Percentiles rank a stretch among this genome's conserved stretches.
phyloP scores from a whole-genome alignment of 1,139 yeast genomes.

The Barnettozyma hawaiiensis region DNA sequence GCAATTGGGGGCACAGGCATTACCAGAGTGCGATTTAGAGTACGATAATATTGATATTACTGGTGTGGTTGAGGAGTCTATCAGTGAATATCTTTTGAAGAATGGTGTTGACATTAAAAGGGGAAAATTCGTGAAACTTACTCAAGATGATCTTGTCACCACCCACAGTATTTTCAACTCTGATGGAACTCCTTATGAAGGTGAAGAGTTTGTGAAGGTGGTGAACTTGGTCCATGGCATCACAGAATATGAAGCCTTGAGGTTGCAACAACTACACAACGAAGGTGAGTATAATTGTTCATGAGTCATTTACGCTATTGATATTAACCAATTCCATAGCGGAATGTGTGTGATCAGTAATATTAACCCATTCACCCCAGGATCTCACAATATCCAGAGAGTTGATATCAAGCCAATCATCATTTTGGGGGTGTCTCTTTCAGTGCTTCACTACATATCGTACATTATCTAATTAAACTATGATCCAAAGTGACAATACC shows the following conservation, averaged over 20 bases:
- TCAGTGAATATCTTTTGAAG: conserved; percentile 42
- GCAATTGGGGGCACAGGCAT: conserved; percentile 27
- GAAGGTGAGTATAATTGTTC: conserved; percentile 18
- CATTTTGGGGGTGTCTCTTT: not conserved
- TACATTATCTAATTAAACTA: not conserved
- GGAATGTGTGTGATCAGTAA: conserved; percentile 2
- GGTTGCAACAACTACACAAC: conserved; percentile 18
- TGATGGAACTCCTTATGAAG: conserved; percentile 31
- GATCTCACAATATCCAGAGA: not conserved
- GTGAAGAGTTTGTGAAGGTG: conserved; percentile 16
- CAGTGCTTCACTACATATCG: conserved; percentile 1
- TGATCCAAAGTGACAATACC: not conserved
- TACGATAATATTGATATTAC: conserved; percentile 52
- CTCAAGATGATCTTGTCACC: conserved; percentile 36
- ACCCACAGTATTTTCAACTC: conserved; percentile 34
- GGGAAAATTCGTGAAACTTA: conserved; percentile 45
- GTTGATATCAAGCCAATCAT: not conserved
- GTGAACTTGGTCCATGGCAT: conserved; percentile 19
- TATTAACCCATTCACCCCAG: conserved; percentile 9
- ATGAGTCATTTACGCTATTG: not conserved
- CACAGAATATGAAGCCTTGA: conserved; percentile 23
- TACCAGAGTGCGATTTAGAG: conserved; percentile 38
- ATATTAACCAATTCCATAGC: conserved; percentile 13
- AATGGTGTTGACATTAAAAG: conserved; percentile 40
- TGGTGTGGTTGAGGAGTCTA: conserved; percentile 41